phyloP scores from a whole-genome alignment of 176 grass and related monocot genomes.

The Microstegium vimineum region DNA sequence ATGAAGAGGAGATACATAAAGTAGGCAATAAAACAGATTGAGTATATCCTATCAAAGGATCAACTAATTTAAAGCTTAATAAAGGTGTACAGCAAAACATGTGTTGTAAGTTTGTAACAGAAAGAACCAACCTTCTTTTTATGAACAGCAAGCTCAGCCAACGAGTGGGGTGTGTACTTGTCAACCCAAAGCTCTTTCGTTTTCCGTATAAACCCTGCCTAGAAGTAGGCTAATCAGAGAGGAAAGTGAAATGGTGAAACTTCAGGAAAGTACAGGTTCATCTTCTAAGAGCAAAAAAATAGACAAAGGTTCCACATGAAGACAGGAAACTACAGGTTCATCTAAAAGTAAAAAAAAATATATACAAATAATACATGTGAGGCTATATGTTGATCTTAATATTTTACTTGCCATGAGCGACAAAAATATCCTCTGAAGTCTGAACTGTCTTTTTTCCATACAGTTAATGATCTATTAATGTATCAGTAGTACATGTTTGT shows the following conservation, averaged over 20 bases:
- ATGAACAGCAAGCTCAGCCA: conserved; percentile 71
- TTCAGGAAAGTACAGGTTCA: no score
- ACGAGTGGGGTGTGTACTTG: conserved; percentile 77
- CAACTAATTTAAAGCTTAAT: conserved; percentile 3
- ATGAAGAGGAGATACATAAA: background rate
- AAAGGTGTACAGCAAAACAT: background rate
- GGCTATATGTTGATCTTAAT: background rate
- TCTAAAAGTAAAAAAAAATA: background rate
- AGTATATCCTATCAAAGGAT: background rate
- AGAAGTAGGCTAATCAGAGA: conserved; percentile 57
- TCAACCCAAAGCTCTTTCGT: conserved; percentile 87
- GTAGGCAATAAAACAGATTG: background rate
- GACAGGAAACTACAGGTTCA: background rate
- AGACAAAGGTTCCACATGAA: background rate
- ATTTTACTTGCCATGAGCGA: background rate
- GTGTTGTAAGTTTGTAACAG: background rate
- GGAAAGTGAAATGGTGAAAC: background rate
- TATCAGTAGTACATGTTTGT: background rate
- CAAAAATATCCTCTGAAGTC: background rate
- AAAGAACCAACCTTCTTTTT: conserved; percentile 78
- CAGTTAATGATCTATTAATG: background rate
- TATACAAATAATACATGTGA: background rate
- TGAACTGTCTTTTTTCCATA: background rate
- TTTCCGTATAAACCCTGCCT: conserved; percentile 55
- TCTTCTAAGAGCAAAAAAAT: no score